These are phyloP conservation scores for Aphanomyces cochlioides DNA, from an alignment of 352 stramenopile genomes.

Conservation along the genomic window DNA sequence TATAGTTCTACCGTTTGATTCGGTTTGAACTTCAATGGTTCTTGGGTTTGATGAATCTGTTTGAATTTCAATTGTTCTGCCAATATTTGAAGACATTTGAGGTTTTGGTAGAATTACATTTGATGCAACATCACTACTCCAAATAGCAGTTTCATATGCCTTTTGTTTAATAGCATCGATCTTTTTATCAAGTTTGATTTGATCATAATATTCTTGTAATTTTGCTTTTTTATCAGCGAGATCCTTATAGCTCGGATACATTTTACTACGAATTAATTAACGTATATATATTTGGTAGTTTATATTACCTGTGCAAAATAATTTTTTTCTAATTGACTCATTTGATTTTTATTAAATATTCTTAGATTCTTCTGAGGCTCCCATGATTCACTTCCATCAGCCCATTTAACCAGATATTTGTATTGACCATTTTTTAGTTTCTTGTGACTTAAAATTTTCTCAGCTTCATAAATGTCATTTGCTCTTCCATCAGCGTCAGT, in stretches of 20 bases:
- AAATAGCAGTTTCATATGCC: slow-evolving; percentile 11
- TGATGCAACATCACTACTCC: neutral
- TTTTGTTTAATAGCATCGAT: neutral
- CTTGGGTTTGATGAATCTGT: too few species aligned
- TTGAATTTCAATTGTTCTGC: too few species aligned
- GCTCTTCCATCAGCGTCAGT: too few species aligned
- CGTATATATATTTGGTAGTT: neutral
- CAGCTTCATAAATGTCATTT: too few species aligned
- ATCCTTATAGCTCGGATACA: neutral
- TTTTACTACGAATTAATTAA: neutral
- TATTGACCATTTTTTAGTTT: too few species aligned
- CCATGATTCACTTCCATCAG: too few species aligned
- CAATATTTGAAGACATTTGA: too few species aligned
- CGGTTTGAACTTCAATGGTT: too few species aligned
- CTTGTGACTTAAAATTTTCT: too few species aligned
- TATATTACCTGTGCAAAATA: slow-evolving; percentile 2
- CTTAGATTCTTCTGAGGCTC: too few species aligned
- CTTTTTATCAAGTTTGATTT: neutral
- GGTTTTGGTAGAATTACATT: neutral
- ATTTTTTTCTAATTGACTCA: neutral
- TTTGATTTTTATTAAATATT: slow-evolving; percentile 9
- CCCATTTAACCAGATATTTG: too few species aligned
- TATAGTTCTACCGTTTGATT: too few species aligned
- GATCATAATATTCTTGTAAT: neutral
- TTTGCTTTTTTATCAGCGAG: neutral